Base-by-base conservation (phyloP, 768 basidiomycete genomes). In the Chalciporus piperatus region DNA sequence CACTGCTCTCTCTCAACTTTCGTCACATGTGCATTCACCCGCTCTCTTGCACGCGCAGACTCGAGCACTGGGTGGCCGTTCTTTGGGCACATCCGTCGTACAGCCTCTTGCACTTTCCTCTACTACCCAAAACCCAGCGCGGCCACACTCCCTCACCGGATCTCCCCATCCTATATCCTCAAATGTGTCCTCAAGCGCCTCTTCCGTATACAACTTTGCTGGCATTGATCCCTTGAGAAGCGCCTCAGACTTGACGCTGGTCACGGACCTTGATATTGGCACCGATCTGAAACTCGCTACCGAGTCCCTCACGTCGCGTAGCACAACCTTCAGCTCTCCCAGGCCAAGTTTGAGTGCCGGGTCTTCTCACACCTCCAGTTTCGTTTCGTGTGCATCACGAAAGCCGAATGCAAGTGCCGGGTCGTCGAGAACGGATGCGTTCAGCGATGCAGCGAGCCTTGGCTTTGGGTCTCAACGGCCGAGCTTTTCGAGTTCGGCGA, bases 351-450 rank as follows among this genome's bases (percentile, higher is more conserved):
- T 67, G 22, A 68, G 68, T 32, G 59, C 61, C 0, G 53, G 51
- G 14, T 70, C 66, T 22, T 68, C 68, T 33, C 66, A 68, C n/a
- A 32, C 62, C 5, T 59, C 64, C 9, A 66, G 47, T 32, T 64
- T 68, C 28, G 56, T 55, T 37, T 58, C 68, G 3, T 49, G 53
- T 19, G 60, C 63, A 6, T 64, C 62, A 14, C 69, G 60, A 37
- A 53, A 53, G 25, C 51, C 52, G 19, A 68, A 59, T 50, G 39
- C 67, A n/a, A 53, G 53, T 23, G 37, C 57, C 7, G 14, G 47
- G 16, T 54, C 62, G 6, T 62, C 64, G 22, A 59, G 51, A 38
- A 63, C 50, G 3, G 65, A 66, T 28, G 41, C 28, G 25, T 38
- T 58, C 10, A 46, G 20, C 45, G 66, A 68, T 14, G 61, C 47